These are phyloP conservation scores for Fusarium multiceps DNA, from an alignment of 2,329 filamentous ascomycete species.

Conservation along the genomic window DNA sequence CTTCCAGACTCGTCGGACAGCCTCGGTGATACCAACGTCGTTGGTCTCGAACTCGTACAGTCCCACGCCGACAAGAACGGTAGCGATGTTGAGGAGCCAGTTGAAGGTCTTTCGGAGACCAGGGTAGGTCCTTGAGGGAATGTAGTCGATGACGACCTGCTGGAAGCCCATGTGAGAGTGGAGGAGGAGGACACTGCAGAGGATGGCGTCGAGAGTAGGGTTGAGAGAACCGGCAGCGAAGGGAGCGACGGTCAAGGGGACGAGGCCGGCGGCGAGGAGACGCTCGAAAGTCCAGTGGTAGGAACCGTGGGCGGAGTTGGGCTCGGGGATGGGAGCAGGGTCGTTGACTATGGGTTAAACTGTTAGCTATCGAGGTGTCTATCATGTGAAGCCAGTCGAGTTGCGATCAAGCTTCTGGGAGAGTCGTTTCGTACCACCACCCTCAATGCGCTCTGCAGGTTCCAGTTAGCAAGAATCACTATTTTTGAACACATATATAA, in stretches of 20 bases:
- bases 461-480: constrained; percentile 56
- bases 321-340: constrained; percentile 76
- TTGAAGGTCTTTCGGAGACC: constrained; percentile 72
- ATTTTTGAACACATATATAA: too few species aligned
- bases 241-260: constrained; percentile 89
- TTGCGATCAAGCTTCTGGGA: constrained; percentile 16
- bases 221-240: constrained; percentile 94
- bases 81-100: constrained; percentile 84
- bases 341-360: constrained; percentile 76
- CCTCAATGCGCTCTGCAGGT: constrained; percentile 75
- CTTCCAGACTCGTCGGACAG: constrained; percentile 88
- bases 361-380: constrained; percentile 19
- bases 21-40: constrained; percentile 93
- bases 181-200: constrained; percentile 84
- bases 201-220: constrained; percentile 85
- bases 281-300: constrained; percentile 99
- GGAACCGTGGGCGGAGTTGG: constrained; percentile 84
- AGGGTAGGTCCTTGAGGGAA: constrained; percentile 78
- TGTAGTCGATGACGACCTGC: constrained; percentile 90
- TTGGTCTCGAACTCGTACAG: constrained; percentile 99
- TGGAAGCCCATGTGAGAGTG: constrained; percentile 98
- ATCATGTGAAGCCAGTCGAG: constrained; percentile 37
- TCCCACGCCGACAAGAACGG: constrained; percentile 84
- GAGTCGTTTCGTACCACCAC: constrained; percentile 69
- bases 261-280: constrained; percentile 79